phyloP scores from a whole-genome alignment of 306 rosid species.

The Dalbergia cultrata region DNA sequence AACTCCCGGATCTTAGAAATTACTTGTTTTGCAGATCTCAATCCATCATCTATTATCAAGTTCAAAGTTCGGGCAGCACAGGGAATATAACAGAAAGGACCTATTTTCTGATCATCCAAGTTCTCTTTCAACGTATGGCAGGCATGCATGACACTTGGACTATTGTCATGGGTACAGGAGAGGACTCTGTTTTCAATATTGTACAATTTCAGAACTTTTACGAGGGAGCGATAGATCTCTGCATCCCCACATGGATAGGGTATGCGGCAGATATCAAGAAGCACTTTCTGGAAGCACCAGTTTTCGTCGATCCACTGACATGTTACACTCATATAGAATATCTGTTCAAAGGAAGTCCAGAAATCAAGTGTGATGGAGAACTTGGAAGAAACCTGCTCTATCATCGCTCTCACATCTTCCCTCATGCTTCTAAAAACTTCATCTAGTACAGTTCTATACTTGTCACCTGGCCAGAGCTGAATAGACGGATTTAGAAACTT shows the following conservation, averaged over 20 bases:
- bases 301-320: slow-evolving; percentile 93
- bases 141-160: slow-evolving; percentile 76
- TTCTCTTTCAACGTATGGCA: slow-evolving; percentile 80
- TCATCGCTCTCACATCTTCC: slow-evolving; percentile 77
- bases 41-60: slow-evolving; percentile 87
- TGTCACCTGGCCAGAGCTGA: slow-evolving; percentile 87
- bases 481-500: slow-evolving; percentile 86
- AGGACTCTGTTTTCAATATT: slow-evolving; percentile 81
- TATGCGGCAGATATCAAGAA: slow-evolving; percentile 86
- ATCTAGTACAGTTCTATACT: slow-evolving; percentile 68
- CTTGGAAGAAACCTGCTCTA: slow-evolving; percentile 82
- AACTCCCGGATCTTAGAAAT: slow-evolving; percentile 87
- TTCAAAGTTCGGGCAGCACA: slow-evolving; percentile 91
- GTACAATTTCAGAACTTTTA: slow-evolving; percentile 80
- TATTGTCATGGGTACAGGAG: slow-evolving; percentile 95
- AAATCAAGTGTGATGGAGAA: slow-evolving; percentile 87
- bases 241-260: slow-evolving; percentile 82
- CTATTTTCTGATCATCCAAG: slow-evolving; percentile 78
- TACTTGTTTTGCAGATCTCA: slow-evolving; percentile 69
- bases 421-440: slow-evolving; percentile 89
- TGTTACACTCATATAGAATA: slow-evolving; percentile 83
- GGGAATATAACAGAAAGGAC: slow-evolving; percentile 90
- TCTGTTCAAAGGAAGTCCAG: slow-evolving; percentile 91
- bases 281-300: slow-evolving; percentile 88
- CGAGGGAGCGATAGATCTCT: slow-evolving; percentile 74